Conservation (phyloP, 2,329 filamentous ascomycete species). For the Calonectria multiphialidica region DNA sequence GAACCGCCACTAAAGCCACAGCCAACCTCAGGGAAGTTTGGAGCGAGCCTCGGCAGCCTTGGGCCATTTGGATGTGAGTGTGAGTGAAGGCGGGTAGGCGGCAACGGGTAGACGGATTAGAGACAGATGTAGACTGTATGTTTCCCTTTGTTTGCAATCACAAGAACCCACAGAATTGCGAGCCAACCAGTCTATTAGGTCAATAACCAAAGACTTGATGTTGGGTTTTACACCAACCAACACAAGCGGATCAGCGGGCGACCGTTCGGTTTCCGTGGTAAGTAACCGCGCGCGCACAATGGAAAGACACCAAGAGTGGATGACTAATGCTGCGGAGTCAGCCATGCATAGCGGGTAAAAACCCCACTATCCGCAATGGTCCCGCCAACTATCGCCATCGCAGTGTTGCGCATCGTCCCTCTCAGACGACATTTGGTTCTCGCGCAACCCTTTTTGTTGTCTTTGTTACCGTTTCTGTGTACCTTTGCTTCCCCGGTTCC, state of each 20-base stretch:
- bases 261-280: background rate
- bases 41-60: background rate
- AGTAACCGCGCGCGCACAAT: slow-evolving; percentile 32
- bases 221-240: too few species aligned
- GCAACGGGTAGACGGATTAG: background rate
- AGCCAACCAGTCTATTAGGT: too few species aligned
- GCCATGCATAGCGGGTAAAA: slow-evolving; percentile 31
- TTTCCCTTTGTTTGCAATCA: too few species aligned
- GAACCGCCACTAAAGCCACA: background rate
- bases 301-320: background rate
- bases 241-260: background rate
- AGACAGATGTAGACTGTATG: background rate
- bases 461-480: background rate
- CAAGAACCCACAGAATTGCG: too few species aligned
- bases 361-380: slow-evolving; percentile 40
- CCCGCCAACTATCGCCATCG: slow-evolving; percentile 43
- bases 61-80: background rate
- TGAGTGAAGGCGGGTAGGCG: background rate
- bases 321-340: slow-evolving; percentile 37
- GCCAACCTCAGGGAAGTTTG: background rate
- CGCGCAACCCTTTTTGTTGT: background rate
- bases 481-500: slow-evolving; percentile 6
- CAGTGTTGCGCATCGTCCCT: slow-evolving; percentile 16
- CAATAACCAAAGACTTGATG: too few species aligned
- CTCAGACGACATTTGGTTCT: slow-evolving; percentile 7